A percentile compares a stretch with the other conserved stretches of the same genome.
These are phyloP conservation scores for Pinus tabuliformis DNA, from an alignment of 75 land plant genomes.

Conservation along the genomic window DNA sequence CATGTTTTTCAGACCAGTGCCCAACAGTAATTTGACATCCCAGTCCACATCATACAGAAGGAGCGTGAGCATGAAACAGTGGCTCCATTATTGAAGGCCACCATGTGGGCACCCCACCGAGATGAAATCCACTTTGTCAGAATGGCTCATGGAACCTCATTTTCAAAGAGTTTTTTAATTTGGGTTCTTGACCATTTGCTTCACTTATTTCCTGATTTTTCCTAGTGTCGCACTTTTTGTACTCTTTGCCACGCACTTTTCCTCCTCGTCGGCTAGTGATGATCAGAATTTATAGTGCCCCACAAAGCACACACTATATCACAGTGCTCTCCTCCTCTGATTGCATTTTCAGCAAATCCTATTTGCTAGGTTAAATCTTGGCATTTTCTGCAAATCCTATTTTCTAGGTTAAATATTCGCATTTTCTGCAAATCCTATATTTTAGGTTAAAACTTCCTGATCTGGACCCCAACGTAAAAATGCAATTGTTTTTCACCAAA, in stretches of 20 bases:
- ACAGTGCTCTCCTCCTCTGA: neutral
- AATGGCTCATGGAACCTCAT: neutral
- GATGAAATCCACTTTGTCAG: neutral
- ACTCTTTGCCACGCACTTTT: neutral
- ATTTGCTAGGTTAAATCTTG: too few relatives aligned
- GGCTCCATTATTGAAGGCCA: neutral
- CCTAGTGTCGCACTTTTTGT: too few relatives aligned
- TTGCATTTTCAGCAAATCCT: neutral
- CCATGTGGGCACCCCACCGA: neutral
- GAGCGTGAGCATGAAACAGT: neutral
- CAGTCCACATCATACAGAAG: constrained; percentile 1
- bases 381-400: too few relatives aligned
- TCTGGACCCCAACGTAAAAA: too few relatives aligned
- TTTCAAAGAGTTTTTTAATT: constrained; percentile 5
- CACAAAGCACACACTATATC: neutral
- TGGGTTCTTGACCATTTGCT: neutral
- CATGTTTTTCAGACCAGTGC: neutral
- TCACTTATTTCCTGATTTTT: neutral
- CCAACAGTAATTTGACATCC: neutral
- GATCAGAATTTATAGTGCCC: neutral
- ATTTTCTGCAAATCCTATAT: too few relatives aligned
- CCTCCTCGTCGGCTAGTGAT: neutral
- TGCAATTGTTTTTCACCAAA: neutral
- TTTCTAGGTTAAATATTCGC: neutral
- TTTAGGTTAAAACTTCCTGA: too few relatives aligned